Evolutionary conservation across 2,329 filamentous ascomycete genomes (phyloP).

Genomic region (Colletotrichum coccodes): DNA sequence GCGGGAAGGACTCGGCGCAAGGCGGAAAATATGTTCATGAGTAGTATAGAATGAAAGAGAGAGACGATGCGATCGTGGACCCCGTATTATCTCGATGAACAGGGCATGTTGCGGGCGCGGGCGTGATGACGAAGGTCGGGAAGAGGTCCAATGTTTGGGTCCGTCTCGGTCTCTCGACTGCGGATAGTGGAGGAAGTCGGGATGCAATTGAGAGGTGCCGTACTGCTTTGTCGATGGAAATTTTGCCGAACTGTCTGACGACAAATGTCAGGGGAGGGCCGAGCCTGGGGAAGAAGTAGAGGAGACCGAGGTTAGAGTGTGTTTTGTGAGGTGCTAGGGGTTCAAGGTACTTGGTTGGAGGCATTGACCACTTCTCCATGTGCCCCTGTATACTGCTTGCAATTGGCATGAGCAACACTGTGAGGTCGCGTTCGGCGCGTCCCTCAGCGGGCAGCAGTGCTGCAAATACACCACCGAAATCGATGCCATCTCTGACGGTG

Average conservation of each 20-base stretch:
- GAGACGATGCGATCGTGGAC: constrained; percentile 53
- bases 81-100: constrained; percentile 54
- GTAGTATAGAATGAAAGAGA: constrained; percentile 51
- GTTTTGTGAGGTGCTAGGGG: not conserved
- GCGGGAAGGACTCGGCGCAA: constrained; percentile 52
- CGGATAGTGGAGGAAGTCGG: constrained; percentile 27
- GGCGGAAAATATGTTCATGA: constrained; percentile 53
- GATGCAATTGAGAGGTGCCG: constrained; percentile 28
- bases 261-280: constrained; percentile 32
- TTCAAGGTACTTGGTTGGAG: not conserved
- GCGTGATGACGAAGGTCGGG: constrained; percentile 50
- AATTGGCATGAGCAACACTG: constrained; percentile 18
- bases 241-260: constrained; percentile 45
- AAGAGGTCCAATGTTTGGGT: constrained; percentile 35
- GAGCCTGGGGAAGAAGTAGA: constrained; percentile 37
- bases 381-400: constrained; percentile 13
- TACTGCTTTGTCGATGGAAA: constrained; percentile 41
- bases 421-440: constrained; percentile 34
- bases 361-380: constrained; percentile 19
- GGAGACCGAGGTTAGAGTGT: constrained; percentile 31
- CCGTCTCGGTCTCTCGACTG: constrained; percentile 28
- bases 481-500: not conserved
- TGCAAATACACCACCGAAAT: constrained; percentile 13
- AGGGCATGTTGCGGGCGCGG: constrained; percentile 50
- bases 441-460: constrained; percentile 6